phyloP scores from a whole-genome alignment of 495 filamentous ascomycete genomes.

The Penicillium nucicola region DNA sequence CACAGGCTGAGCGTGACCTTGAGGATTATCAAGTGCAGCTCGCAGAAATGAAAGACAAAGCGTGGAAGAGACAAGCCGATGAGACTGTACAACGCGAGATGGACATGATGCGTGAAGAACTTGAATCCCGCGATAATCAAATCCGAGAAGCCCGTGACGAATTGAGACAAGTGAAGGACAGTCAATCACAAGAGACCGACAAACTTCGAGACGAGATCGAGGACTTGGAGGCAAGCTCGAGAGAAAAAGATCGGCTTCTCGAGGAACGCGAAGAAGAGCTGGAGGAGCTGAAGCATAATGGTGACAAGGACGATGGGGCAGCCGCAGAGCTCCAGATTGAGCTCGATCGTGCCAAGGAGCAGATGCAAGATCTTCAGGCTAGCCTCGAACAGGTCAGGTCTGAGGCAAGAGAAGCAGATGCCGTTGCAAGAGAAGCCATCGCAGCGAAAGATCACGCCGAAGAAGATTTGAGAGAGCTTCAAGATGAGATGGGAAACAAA shows the following conservation, averaged over 20 bases:
- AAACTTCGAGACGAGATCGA: conserved; percentile 65
- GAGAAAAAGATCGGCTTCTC: conserved; percentile 62
- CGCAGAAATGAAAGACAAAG: conserved; percentile 71
- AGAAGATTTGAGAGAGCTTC: conserved; percentile 55
- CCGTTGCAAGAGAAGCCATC: conserved; percentile 61
- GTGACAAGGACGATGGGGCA: conserved; percentile 45
- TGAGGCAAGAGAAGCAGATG: conserved; percentile 55
- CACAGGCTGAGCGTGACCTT: conserved; percentile 73
- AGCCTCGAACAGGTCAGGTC: conserved; percentile 50
- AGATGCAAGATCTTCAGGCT: conserved; percentile 60
- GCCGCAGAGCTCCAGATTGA: conserved; percentile 51
- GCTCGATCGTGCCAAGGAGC: conserved; percentile 53
- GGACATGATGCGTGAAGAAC: conserved; percentile 55
- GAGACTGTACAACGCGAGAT: conserved; percentile 60
- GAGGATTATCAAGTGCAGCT: conserved; percentile 76
- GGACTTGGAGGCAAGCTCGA: conserved; percentile 62
- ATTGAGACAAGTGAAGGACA: conserved; percentile 41
- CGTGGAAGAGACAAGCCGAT: conserved; percentile 69
- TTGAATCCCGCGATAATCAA: conserved; percentile 54
- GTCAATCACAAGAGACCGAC: conserved; percentile 53
- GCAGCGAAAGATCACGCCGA: conserved; percentile 53
- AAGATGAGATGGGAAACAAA: conserved; percentile 76
- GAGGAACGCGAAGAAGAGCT: conserved; percentile 66
- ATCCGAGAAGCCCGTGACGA: conserved; percentile 45
- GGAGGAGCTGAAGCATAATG: conserved; percentile 54